Conservation (phyloP, 176 grass and related monocot genomes). For the Tillandsia fasciculata region DNA sequence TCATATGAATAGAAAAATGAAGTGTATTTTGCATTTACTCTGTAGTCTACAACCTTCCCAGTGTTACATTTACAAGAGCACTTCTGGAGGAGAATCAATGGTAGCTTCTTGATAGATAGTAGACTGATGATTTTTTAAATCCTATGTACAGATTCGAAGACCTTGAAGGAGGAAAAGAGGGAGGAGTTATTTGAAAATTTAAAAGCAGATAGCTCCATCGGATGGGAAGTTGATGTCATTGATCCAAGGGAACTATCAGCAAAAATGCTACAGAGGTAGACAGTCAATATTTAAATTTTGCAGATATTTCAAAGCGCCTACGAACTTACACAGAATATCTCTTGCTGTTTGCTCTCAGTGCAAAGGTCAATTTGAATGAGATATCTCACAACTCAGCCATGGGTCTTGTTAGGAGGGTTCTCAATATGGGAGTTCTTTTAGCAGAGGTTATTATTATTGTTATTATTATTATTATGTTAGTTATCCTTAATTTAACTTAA, state of each 20-base stretch:
- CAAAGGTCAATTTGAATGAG: conserved; percentile 88
- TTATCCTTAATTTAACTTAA: neutral
- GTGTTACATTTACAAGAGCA: too few species aligned
- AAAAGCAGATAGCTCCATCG: conserved; percentile 50
- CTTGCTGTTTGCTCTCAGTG: conserved; percentile 32
- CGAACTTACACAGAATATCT: neutral
- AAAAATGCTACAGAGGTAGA: conserved; percentile 78
- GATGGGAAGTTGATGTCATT: conserved; percentile 94
- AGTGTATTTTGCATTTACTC: neutral
- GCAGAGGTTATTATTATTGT: conserved; percentile 46
- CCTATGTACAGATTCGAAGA: conserved; percentile 66
- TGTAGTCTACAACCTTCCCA: too few species aligned
- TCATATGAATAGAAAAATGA: too few species aligned
- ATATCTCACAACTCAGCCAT: conserved; percentile 98
- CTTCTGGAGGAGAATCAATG: neutral
- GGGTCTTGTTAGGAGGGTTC: conserved; percentile 53
- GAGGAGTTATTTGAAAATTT: conserved; percentile 80
- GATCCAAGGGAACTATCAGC: conserved; percentile 80
- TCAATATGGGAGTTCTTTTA: conserved; percentile 66
- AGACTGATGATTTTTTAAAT: neutral
- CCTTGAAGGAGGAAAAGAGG: conserved; percentile 82
- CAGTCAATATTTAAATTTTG: neutral
- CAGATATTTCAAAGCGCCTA: neutral
- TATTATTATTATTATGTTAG: conserved; percentile 17
- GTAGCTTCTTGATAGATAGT: neutral